Evolutionary conservation across 306 rosid genomes (phyloP).

Genomic region (Prinsepia uniflora): DNA sequence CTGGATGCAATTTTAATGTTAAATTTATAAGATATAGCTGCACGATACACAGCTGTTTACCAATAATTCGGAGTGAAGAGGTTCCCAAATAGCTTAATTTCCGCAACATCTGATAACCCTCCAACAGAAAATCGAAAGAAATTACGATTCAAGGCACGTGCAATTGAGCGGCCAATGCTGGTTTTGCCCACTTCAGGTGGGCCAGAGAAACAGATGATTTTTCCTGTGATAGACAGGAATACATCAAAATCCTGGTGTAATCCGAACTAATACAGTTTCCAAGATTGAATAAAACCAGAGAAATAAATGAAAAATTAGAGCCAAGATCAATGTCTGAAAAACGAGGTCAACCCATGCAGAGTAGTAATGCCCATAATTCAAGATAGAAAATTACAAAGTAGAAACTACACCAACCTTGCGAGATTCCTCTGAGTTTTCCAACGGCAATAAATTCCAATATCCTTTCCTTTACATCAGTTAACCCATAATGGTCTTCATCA

Average conservation of each 20-base stretch:
- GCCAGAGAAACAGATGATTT: slow-evolving; percentile 95
- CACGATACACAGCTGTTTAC: background rate
- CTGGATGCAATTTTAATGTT: slow-evolving; percentile 41
- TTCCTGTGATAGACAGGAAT: slow-evolving; percentile 46
- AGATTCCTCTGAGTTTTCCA: slow-evolving; percentile 90
- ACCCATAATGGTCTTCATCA: slow-evolving; percentile 98
- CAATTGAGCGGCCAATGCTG: slow-evolving; percentile 98
- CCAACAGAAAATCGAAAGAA: slow-evolving; percentile 96
- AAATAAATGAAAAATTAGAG: slow-evolving; percentile 8
- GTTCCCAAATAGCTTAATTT: slow-evolving; percentile 71
- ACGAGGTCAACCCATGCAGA: slow-evolving; percentile 3
- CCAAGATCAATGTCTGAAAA: slow-evolving; percentile 9
- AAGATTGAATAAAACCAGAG: background rate
- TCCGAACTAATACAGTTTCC: background rate
- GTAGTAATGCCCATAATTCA: slow-evolving; percentile 4
- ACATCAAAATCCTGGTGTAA: background rate
- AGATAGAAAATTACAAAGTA: background rate
- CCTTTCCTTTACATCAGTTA: slow-evolving; percentile 94
- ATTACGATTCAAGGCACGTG: slow-evolving; percentile 92
- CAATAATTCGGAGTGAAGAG: slow-evolving; percentile 1
- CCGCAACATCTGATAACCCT: slow-evolving; percentile 96
- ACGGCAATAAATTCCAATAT: slow-evolving; percentile 96
- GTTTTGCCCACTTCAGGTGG: slow-evolving; percentile 99
- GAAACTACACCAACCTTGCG: slow-evolving; percentile 64
- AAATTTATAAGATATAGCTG: slow-evolving; percentile 12